phyloP scores from a whole-genome alignment of 306 rosid species.

The Acacia melanoxylon region DNA sequence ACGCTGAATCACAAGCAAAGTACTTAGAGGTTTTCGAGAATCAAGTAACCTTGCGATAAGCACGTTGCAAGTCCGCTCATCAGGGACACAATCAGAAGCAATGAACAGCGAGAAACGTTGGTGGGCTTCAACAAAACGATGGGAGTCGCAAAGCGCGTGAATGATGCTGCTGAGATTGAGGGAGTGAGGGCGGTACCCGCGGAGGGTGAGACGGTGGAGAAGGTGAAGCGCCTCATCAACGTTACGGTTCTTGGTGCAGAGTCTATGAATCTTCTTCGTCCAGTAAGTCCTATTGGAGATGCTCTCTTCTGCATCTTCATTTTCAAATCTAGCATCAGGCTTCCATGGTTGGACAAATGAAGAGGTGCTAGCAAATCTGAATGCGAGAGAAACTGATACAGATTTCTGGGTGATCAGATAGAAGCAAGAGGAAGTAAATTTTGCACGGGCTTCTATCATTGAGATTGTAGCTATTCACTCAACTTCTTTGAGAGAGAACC shows the following conservation, averaged over 20 bases:
- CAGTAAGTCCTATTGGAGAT: conserved; percentile 42
- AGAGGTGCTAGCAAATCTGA: conserved; percentile 22
- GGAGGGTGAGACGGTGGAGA: conserved; percentile 51
- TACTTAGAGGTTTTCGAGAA: conserved; percentile 48
- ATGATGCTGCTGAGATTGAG: conserved; percentile 52
- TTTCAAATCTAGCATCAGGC: neutral
- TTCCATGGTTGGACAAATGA: neutral
- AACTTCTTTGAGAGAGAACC: too few relatives aligned
- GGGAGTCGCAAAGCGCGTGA: conserved; percentile 73
- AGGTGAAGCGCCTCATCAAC: conserved; percentile 57
- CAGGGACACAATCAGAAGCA: conserved; percentile 56
- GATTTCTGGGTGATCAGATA: conserved; percentile 24
- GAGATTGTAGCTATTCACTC: neutral
- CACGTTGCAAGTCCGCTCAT: conserved; percentile 81
- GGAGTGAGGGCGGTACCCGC: conserved; percentile 45
- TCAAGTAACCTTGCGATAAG: conserved; percentile 69
- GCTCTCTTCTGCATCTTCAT: conserved; percentile 21
- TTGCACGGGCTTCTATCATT: neutral
- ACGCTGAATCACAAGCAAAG: conserved; percentile 42
- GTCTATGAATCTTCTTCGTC: conserved; percentile 51
- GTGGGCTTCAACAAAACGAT: conserved; percentile 73
- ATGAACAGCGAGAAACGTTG: conserved; percentile 53
- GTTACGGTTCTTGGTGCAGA: conserved; percentile 38
- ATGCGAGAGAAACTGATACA: conserved; percentile 15
- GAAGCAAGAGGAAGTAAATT: conserved; percentile 3